phyloP scores from a whole-genome alignment of 495 filamentous ascomycete genomes.

The Daldinia grandis region DNA sequence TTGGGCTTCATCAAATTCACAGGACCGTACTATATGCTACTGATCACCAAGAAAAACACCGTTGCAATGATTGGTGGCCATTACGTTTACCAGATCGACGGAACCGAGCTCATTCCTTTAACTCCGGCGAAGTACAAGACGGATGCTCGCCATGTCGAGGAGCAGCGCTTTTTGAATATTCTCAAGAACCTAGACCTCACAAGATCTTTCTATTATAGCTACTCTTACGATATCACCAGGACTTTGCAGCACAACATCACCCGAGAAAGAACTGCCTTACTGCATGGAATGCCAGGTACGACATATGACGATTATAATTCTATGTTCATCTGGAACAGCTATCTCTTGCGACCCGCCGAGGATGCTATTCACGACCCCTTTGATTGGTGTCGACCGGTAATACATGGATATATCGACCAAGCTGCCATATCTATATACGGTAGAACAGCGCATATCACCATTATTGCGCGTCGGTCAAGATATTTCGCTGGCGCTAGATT shows the following conservation, averaged over 20 bases:
- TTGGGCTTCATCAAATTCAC: slow-evolving; percentile 96
- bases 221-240: slow-evolving; percentile 94
- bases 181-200: slow-evolving; percentile 90
- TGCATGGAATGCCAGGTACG: slow-evolving; percentile 66
- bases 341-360: slow-evolving; percentile 82
- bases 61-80: slow-evolving; percentile 96
- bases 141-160: slow-evolving; percentile 83
- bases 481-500: slow-evolving; percentile 96
- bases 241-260: slow-evolving; percentile 94
- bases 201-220: slow-evolving; percentile 96
- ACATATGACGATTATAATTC: slow-evolving; percentile 77
- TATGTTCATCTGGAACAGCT: slow-evolving; percentile 98
- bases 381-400: slow-evolving; percentile 96
- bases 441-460: slow-evolving; percentile 84
- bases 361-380: slow-evolving; percentile 76
- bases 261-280: slow-evolving; percentile 74
- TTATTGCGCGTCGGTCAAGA: slow-evolving; percentile 91
- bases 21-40: slow-evolving; percentile 94
- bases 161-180: slow-evolving; percentile 86
- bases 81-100: slow-evolving; percentile 94
- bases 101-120: slow-evolving; percentile 90
- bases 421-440: slow-evolving; percentile 84
- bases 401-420: slow-evolving; percentile 96
- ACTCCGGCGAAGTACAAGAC: slow-evolving; percentile 74
- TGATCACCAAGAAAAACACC: slow-evolving; percentile 94